Percentiles rank a stretch among this genome's conserved stretches.
Conservation (phyloP, 2,329 filamentous ascomycete genomes). For the Onygenales sp. region DNA sequence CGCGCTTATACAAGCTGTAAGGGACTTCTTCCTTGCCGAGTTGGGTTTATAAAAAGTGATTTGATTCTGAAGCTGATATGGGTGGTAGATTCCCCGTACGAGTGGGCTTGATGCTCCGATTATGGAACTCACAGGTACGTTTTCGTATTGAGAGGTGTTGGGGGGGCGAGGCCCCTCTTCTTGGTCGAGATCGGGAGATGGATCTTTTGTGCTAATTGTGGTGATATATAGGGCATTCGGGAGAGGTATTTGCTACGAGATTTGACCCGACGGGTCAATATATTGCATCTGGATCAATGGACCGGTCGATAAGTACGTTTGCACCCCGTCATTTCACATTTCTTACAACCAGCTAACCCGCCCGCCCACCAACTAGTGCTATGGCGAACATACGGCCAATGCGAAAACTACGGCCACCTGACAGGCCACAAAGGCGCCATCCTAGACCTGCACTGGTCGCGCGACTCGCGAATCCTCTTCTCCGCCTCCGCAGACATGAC, state of each 20-base stretch:
- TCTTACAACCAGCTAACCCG: neutral
- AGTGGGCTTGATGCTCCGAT: conserved; percentile 80
- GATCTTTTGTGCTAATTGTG: neutral
- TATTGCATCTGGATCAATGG: conserved; percentile 93
- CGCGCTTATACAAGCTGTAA: conserved; percentile 57
- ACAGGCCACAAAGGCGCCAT: conserved; percentile 86
- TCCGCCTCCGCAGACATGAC: conserved; percentile 91
- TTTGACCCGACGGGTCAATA: conserved; percentile 83
- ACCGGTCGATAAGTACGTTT: conserved; percentile 70
- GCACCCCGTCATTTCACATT: neutral
- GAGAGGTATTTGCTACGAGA: conserved; percentile 81
- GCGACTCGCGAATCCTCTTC: conserved; percentile 83
- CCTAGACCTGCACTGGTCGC: conserved; percentile 90
- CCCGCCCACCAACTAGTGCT: conserved; percentile 50
- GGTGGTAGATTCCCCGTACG: conserved; percentile 59
- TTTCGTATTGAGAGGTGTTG: neutral
- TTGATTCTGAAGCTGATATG: neutral
- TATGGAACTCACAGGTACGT: conserved; percentile 78
- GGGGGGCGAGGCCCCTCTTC: neutral
- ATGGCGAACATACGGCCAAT: conserved; percentile 86
- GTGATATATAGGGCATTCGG: conserved; percentile 46
- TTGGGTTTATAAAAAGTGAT: neutral
- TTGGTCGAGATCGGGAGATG: neutral
- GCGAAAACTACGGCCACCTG: conserved; percentile 86
- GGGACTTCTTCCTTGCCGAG: conserved; percentile 16